phyloP scores from a whole-genome alignment of 352 stramenopile genomes.

The Pythium oligandrum region DNA sequence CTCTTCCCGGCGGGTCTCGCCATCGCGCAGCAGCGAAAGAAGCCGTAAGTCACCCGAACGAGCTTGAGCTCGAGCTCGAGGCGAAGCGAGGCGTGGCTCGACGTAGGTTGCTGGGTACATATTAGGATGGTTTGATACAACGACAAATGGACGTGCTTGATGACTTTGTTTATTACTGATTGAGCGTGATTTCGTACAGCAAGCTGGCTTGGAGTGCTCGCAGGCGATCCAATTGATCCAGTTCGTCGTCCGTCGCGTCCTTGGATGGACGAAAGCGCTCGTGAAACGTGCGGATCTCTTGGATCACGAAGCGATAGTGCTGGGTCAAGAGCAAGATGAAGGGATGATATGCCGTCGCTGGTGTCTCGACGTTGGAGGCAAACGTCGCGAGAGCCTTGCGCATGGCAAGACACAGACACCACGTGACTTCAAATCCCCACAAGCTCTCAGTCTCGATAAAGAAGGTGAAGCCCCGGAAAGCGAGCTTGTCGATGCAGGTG shows the following conservation, averaged over 20 bases:
- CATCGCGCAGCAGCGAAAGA: constrained; percentile 19
- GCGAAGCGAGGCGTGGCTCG: too few species aligned
- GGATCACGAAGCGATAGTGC: constrained; percentile 15
- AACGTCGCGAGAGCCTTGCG: constrained; percentile 6
- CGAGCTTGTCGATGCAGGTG: constrained; percentile 16
- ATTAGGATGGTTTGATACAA: too few species aligned
- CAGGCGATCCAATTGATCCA: constrained; percentile 10
- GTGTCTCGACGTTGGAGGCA: not conserved
- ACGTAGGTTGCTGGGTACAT: too few species aligned
- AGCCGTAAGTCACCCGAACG: constrained; percentile 8
- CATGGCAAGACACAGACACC: constrained; percentile 20
- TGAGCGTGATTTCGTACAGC: constrained; percentile 39
- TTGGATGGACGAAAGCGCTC: constrained; percentile 5
- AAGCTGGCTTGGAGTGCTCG: constrained; percentile 40
- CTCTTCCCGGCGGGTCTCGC: constrained; percentile 42
- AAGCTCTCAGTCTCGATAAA: constrained; percentile 12
- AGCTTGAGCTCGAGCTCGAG: too few species aligned
- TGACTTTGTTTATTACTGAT: constrained; percentile 1
- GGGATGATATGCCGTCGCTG: constrained; percentile 13
- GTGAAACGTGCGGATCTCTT: constrained; percentile 18
- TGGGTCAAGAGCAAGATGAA: constrained; percentile 15
- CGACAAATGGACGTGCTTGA: too few species aligned
- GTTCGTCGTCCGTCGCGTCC: not conserved
- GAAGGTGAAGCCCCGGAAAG: constrained; percentile 8
- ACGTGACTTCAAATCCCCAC: constrained; percentile 14